Evolutionary conservation across 495 filamentous ascomycete species (phyloP).

Genomic region (Neurospora sp.): DNA sequence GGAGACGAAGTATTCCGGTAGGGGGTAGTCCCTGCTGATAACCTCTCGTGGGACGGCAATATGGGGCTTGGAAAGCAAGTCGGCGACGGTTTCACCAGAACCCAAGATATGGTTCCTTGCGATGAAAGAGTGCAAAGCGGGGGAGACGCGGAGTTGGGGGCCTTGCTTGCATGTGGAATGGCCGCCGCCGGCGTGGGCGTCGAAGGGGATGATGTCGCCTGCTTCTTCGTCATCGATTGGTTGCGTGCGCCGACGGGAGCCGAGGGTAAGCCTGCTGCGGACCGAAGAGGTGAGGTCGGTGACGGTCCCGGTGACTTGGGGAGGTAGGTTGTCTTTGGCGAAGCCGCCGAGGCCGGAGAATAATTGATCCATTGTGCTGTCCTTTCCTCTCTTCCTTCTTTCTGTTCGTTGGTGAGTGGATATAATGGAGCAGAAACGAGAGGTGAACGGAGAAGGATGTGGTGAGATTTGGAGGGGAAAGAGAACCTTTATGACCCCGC

Average conservation of each 20-base stretch:
- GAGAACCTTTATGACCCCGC: background rate
- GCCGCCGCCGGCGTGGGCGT: conserved; percentile 39
- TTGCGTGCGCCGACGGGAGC: background rate
- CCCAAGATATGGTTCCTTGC: conserved; percentile 26
- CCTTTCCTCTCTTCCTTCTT: background rate
- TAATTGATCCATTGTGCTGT: background rate
- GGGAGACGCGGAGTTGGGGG: conserved; percentile 34
- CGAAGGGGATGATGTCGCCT: conserved; percentile 35
- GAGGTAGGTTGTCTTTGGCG: background rate
- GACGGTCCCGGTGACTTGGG: background rate
- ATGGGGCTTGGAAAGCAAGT: conserved; percentile 33
- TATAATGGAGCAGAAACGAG: background rate
- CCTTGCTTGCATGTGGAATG: conserved; percentile 23
- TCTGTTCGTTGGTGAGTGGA: background rate
- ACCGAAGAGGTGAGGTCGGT: background rate
- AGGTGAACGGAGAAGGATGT: background rate
- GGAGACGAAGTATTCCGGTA: conserved; percentile 49
- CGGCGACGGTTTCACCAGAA: conserved; percentile 23
- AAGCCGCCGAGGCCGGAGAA: background rate
- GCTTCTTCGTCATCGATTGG: conserved; percentile 37
- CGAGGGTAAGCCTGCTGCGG: background rate
- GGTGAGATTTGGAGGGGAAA: background rate
- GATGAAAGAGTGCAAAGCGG: conserved; percentile 35
- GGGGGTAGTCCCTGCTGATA: conserved; percentile 33
- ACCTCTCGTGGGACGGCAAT: conserved; percentile 33